A percentile compares a stretch with the other conserved stretches of the same genome.
These are phyloP conservation scores for Cyberlindnera mississippiensis DNA, from an alignment of 805 yeast genomes.

Conservation along the genomic window DNA sequence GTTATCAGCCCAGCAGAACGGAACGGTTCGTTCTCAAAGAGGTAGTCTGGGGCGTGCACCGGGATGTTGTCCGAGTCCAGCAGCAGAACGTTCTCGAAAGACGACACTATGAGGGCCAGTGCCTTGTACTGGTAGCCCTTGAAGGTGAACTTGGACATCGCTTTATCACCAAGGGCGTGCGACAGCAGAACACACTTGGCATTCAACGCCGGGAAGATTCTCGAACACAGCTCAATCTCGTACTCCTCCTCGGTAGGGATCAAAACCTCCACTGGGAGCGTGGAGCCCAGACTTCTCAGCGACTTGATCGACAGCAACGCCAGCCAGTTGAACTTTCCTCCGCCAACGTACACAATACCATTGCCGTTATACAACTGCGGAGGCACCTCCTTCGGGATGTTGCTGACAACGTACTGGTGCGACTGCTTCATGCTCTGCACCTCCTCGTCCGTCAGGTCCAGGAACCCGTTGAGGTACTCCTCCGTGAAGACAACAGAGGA, in stretches of 20 bases:
- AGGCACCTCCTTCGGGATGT: conserved; percentile 48
- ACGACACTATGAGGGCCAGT: conserved; percentile 64
- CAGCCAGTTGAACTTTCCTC: conserved; percentile 55
- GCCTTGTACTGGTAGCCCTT: conserved; percentile 65
- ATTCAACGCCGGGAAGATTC: conserved; percentile 54
- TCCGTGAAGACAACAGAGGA: conserved; percentile 46
- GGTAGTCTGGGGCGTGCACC: conserved; percentile 53
- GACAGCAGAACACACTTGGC: conserved; percentile 64
- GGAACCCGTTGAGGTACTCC: conserved; percentile 45
- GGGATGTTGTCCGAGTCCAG: conserved; percentile 75
- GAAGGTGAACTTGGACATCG: conserved; percentile 47
- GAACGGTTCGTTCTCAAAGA: conserved; percentile 59
- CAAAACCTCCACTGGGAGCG: conserved; percentile 66
- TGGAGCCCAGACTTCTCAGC: conserved; percentile 45
- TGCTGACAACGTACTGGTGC: conserved; percentile 43
- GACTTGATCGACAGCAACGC: conserved; percentile 47
- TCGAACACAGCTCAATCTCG: conserved; percentile 61
- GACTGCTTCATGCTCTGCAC: conserved; percentile 40
- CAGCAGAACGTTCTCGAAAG: conserved; percentile 69
- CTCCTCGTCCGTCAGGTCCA: conserved; percentile 43
- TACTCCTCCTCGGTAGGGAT: conserved; percentile 64
- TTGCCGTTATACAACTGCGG: conserved; percentile 43
- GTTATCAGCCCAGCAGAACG: conserved; percentile 45
- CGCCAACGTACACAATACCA: conserved; percentile 64
- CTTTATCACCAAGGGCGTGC: conserved; percentile 55